Evolutionary conservation across 805 yeast species (phyloP).

Genomic region (Starmerella geochares): DNA sequence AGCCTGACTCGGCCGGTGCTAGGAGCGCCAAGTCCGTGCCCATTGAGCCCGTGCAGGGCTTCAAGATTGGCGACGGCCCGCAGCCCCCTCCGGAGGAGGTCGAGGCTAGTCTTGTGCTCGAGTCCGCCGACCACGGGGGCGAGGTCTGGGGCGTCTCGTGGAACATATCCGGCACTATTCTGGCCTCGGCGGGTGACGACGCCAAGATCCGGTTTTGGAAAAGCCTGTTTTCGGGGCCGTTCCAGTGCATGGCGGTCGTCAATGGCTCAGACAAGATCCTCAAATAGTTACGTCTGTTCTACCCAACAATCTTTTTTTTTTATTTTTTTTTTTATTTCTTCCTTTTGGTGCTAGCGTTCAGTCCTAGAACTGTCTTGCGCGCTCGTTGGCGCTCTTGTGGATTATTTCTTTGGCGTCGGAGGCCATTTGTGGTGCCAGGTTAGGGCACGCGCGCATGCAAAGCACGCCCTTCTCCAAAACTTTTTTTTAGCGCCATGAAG

Average conservation of each 20-base stretch:
- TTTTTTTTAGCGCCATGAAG: slow-evolving; percentile 35
- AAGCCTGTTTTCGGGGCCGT: slow-evolving; percentile 70
- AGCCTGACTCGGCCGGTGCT: neutral
- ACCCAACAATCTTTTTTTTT: neutral
- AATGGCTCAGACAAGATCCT: slow-evolving; percentile 34
- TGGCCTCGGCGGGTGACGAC: slow-evolving; percentile 92
- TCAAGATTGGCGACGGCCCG: slow-evolving; percentile 5
- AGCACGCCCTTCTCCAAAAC: neutral
- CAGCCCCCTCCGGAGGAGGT: slow-evolving; percentile 7
- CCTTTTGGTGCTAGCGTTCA: neutral
- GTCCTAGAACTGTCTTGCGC: neutral
- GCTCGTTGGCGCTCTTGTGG: neutral
- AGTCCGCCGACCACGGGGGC: slow-evolving; percentile 64
- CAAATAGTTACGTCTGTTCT: no score
- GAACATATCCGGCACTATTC: slow-evolving; percentile 86
- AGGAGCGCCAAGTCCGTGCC: neutral
- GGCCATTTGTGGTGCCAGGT: neutral
- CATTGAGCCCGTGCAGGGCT: slow-evolving; percentile 12
- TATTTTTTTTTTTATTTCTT: no score
- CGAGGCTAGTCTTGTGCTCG: slow-evolving; percentile 51
- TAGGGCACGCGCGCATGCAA: neutral
- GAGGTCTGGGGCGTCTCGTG: slow-evolving; percentile 96
- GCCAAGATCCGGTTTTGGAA: slow-evolving; percentile 90
- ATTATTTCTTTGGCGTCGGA: no score
- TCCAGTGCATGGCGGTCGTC: slow-evolving; percentile 83